These are phyloP conservation scores for Curvularia verruculosa DNA, from an alignment of 2,329 filamentous ascomycete genomes.

Conservation along the genomic window DNA sequence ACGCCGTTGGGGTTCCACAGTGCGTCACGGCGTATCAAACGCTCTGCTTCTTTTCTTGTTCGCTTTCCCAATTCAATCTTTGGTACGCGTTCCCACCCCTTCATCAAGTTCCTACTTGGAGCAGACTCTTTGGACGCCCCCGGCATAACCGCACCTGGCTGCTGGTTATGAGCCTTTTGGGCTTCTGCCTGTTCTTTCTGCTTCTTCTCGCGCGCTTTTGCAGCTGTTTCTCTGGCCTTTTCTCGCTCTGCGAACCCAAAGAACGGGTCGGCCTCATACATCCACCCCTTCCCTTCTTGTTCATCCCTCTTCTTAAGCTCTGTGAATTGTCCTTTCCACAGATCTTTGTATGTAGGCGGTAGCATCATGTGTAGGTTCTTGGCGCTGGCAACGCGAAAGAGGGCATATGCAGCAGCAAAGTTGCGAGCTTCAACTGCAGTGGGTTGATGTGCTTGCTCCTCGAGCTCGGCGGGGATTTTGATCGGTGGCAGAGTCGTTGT, in stretches of 20 bases:
- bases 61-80: conserved; percentile 92
- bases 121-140: conserved; percentile 33
- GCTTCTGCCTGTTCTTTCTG: conserved; percentile 60
- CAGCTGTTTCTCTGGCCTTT: conserved; percentile 73
- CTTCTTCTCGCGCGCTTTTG: conserved; percentile 77
- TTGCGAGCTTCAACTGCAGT: conserved; percentile 90
- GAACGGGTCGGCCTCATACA: conserved; percentile 97
- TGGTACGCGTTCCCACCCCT: conserved; percentile 82
- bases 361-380: conserved; percentile 95
- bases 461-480: conserved; percentile 76
- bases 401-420: conserved; percentile 87
- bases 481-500: conserved; percentile 77
- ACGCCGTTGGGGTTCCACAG: conserved; percentile 87
- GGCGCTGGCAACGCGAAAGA: conserved; percentile 93
- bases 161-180: conserved; percentile 67
- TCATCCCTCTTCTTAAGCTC: conserved; percentile 81
- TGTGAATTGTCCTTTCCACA: conserved; percentile 90
- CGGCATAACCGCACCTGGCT: conserved; percentile 41
- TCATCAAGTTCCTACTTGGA: conserved; percentile 58
- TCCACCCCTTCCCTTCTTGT: conserved; percentile 77
- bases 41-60: conserved; percentile 79
- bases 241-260: conserved; percentile 78
- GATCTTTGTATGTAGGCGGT: conserved; percentile 83
- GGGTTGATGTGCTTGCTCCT: conserved; percentile 74
- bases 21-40: conserved; percentile 75